These are phyloP conservation scores for Bipolaris cookei DNA, from an alignment of 2,329 filamentous ascomycete species.

Conservation along the genomic window DNA sequence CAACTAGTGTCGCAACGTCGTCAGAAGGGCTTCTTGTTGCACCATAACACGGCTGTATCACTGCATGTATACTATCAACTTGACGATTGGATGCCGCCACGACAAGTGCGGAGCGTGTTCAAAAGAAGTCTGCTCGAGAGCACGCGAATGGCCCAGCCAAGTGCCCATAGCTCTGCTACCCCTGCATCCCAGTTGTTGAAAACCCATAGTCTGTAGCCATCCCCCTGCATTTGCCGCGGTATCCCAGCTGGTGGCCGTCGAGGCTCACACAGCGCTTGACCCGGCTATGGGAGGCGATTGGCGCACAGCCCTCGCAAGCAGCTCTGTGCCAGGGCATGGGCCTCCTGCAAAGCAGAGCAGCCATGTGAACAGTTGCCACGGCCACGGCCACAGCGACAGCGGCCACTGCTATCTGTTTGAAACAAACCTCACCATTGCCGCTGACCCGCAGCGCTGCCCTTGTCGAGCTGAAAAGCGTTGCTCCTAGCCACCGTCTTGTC, in stretches of 20 bases:
- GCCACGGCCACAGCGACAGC: conserved; percentile 43
- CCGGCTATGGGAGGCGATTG: conserved; percentile 41
- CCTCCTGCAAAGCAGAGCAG: conserved; percentile 31
- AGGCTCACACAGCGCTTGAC: conserved; percentile 40
- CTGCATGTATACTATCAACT: conserved; percentile 14
- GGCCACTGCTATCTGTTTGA: conserved; percentile 37
- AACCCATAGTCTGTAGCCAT: conserved; percentile 18
- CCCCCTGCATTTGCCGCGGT: conserved; percentile 24
- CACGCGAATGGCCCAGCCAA: neutral
- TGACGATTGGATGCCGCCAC: conserved; percentile 10
- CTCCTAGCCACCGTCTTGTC: conserved; percentile 14
- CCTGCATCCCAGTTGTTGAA: conserved; percentile 17
- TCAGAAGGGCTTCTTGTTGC: neutral
- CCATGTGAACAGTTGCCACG: conserved; percentile 30
- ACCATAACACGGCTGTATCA: neutral
- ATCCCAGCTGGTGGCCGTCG: conserved; percentile 28
- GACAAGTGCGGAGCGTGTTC: conserved; percentile 2
- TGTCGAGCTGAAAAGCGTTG: conserved; percentile 18
- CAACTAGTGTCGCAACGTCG: neutral
- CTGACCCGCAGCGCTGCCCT: conserved; percentile 15
- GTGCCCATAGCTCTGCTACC: conserved; percentile 8
- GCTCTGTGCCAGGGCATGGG: conserved; percentile 20
- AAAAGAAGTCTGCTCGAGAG: conserved; percentile 4
- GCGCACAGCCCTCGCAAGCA: conserved; percentile 20
- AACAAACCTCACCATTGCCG: conserved; percentile 30